Evolutionary conservation across 352 stramenopile species (phyloP), one percentile per base, ranked within the genome.

Genomic region (Plasmopara viticola): DNA sequence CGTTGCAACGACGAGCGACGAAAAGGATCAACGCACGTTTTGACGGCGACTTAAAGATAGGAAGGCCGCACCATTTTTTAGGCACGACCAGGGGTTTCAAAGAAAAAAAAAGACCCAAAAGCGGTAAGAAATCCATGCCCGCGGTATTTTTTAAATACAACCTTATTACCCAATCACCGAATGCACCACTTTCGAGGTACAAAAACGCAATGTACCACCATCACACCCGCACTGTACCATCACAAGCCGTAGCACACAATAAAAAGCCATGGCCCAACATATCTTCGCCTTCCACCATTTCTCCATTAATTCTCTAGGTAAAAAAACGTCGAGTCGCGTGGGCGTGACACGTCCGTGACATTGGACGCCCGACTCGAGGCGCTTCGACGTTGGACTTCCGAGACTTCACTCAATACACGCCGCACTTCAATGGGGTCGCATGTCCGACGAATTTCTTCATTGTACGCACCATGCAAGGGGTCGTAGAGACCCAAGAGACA

Each of bases 401-500:
- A 90, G 9, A 85, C 80, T 34, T 77, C 66, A 54, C 80, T 90
- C 66, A 90, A 78, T 29, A 88, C 80, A 31, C 77, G 77, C 8
- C 69, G 74, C 44, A 90, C 63, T 59, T 87, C 70, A 9, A 90
- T 68, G 2, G 66, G 74, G 54, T 87, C 77, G 34, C 71, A 64
- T 0, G 73, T 68, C 43, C 68, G 68, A 48, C 73, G 78, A 53
- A 90, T 90, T 44, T 88, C 73, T 57, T 90, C 69, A 56, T 93
- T 93, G 18, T 86, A 66, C 12, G 68, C 49, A 35, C 82, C 83
- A 45, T 93, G 74, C 31, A 90, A 44, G 12, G 78, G 75, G 56
- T 94, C 84, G 64, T 94, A 94, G 12, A 94, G 64, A 2, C 84
- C 84, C 31, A 94, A 51, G 12, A 94, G 53, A 53, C 80, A 90